Base-by-base conservation (phyloP, 2,329 filamentous ascomycete species). In the Penicillium capsulatum region DNA sequence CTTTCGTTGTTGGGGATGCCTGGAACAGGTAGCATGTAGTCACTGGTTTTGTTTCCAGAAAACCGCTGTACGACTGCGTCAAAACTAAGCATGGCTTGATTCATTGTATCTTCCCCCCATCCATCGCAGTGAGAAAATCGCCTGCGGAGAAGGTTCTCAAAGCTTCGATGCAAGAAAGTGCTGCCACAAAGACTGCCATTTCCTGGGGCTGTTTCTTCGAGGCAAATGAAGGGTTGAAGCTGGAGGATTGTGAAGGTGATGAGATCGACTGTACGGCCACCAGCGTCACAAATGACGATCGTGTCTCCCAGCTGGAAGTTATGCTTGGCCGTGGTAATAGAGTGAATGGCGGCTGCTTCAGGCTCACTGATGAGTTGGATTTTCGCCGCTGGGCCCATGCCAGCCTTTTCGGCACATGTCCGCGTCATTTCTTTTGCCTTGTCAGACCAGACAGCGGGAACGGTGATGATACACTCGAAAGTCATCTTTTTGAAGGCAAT, bases 381-480 rank as follows among this genome's bases (percentile, higher is more conserved):
- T 2, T 17, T 24, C 4, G 34, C 47, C 3, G 17, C 9, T n/a
- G 28, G 27, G 0, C 43, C 45, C 20, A 42, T 37, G 0, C 43
- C 51, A 29, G 50, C 51, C n/a, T 38, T 40, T 31, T 44, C 34
- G 6, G 45, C 42, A 22, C 44, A 49, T 6, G 11, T 15, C n/a
- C 41, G 38, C n/a, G 43, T 54, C 17, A 28, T 16, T 10, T 26
- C 36, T 38, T 55, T 51, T 2, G 59, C 57, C 11, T 36, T 43
- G 4, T 62, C 58, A 4, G 51, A 40, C 56, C 57, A 61, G 8
- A 62, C 49, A 2, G 57, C 58, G 1, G 60, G 58, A 4, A 61
- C 55, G 1, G 56, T 62, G 14, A 62, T 52, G 10, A 54, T 47
- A 19, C 48, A 58, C 20, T 48, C 42, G n/a, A 57, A 24, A 3